phyloP scores from a whole-genome alignment of 2,329 filamentous ascomycete species.

The Pseudogymnoascus sp. region DNA sequence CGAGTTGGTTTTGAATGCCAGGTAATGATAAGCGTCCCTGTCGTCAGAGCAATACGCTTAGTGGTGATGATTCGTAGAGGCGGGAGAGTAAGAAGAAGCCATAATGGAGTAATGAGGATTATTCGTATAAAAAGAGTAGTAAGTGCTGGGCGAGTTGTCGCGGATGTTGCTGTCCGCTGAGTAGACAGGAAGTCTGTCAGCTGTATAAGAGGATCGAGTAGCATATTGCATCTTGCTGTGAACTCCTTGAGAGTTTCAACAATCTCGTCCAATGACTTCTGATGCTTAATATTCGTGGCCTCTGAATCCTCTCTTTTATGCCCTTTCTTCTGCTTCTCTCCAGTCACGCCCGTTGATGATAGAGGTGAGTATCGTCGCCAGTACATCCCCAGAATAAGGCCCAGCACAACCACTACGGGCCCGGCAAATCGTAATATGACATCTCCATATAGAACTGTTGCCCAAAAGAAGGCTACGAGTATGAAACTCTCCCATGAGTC shows the following conservation, averaged over 20 bases:
- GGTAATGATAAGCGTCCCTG: slow-evolving; percentile 80
- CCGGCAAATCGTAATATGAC: slow-evolving; percentile 73
- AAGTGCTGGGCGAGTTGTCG: slow-evolving; percentile 82
- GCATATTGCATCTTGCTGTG: slow-evolving; percentile 83
- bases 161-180: slow-evolving; percentile 81
- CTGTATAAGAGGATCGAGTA: slow-evolving; percentile 81
- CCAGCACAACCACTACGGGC: slow-evolving; percentile 72
- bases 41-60: slow-evolving; percentile 71
- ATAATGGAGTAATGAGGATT: slow-evolving; percentile 78
- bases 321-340: slow-evolving; percentile 49
- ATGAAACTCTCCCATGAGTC: slow-evolving; percentile 98
- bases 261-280: slow-evolving; percentile 95
- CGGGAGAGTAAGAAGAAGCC: slow-evolving; percentile 75
- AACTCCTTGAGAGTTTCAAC: slow-evolving; percentile 88
- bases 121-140: slow-evolving; percentile 87
- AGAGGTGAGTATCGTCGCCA: slow-evolving; percentile 81
- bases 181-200: slow-evolving; percentile 92
- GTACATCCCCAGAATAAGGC: slow-evolving; percentile 88
- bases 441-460: slow-evolving; percentile 77
- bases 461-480: slow-evolving; percentile 80
- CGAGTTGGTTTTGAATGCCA: slow-evolving; percentile 88
- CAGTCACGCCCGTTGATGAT: slow-evolving; percentile 75
- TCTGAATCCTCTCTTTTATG: slow-evolving; percentile 48
- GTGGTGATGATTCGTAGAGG: slow-evolving; percentile 82
- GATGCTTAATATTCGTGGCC: slow-evolving; percentile 62